These are phyloP conservation scores for Lipomyces lipofer DNA, from an alignment of 805 yeast species.

Conservation along the genomic window DNA sequence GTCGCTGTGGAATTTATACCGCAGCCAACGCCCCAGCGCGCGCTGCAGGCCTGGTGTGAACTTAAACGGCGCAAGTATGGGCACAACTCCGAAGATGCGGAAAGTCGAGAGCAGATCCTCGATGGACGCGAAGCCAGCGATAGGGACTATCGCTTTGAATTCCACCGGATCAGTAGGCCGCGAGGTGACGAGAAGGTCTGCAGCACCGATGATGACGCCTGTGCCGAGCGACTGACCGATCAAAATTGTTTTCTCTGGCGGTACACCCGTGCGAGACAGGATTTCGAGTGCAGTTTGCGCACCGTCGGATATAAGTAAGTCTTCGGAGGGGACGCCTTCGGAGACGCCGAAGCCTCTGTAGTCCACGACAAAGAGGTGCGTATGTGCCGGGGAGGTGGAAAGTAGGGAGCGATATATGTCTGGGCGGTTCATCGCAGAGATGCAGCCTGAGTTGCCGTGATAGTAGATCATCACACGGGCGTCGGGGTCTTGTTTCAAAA, in stretches of 20 bases:
- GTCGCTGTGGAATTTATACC: slow-evolving; percentile 17
- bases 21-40: background rate
- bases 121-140: slow-evolving; percentile 26
- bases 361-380: slow-evolving; percentile 25
- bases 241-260: slow-evolving; percentile 9
- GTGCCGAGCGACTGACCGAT: slow-evolving; percentile 31
- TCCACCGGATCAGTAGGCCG: slow-evolving; percentile 1
- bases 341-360: slow-evolving; percentile 30
- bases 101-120: slow-evolving; percentile 14
- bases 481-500: slow-evolving; percentile 18
- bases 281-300: slow-evolving; percentile 10
- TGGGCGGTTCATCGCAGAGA: slow-evolving; percentile 18
- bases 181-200: slow-evolving; percentile 13
- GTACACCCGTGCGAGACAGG: slow-evolving; percentile 6
- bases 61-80: slow-evolving; percentile 15
- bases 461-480: slow-evolving; percentile 23
- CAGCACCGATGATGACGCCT: slow-evolving; percentile 24
- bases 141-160: slow-evolving; percentile 17
- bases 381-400: slow-evolving; percentile 21
- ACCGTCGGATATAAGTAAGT: slow-evolving; percentile 17
- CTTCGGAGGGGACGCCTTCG: slow-evolving; percentile 22
- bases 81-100: slow-evolving; percentile 14
- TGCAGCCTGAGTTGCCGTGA: slow-evolving; percentile 21
- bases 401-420: slow-evolving; percentile 21
- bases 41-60: background rate